These are phyloP conservation scores for Nosema muscidifuracis DNA, from an alignment of 371 early-diverging fungal species.

Conservation along the genomic window DNA sequence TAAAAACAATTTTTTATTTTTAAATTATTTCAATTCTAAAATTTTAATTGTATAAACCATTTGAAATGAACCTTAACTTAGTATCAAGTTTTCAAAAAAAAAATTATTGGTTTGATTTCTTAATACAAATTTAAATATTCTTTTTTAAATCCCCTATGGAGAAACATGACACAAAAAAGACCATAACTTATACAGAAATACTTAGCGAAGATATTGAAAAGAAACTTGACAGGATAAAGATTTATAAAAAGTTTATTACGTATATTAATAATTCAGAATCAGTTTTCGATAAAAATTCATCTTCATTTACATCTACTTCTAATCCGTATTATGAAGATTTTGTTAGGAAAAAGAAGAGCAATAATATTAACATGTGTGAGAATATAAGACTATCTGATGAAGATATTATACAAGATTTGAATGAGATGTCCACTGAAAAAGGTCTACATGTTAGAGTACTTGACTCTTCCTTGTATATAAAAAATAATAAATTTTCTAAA, in stretches of 20 bases:
- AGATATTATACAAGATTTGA: slow-evolving; percentile 5
- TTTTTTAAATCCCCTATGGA: too few relatives aligned
- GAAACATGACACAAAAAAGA: background rate
- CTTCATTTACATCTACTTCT: background rate
- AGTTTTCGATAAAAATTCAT: slow-evolving; percentile 1
- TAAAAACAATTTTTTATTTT: too few relatives aligned
- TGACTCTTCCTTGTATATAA: slow-evolving; percentile 9
- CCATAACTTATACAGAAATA: background rate
- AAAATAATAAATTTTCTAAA: slow-evolving; percentile 4
- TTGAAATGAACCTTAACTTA: too few relatives aligned
- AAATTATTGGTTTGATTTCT: too few relatives aligned
- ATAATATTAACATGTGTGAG: slow-evolving; percentile 7
- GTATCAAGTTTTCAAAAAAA: too few relatives aligned
- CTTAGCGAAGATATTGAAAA: slow-evolving; percentile 4
- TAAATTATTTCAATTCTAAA: too few relatives aligned
- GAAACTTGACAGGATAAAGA: background rate
- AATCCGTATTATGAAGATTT: background rate
- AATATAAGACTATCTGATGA: background rate
- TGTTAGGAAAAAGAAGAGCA: slow-evolving; percentile 12
- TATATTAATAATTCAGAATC: slow-evolving; percentile 8
- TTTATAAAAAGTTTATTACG: slow-evolving; percentile 4
- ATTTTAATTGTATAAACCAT: too few relatives aligned
- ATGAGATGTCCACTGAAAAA: background rate
- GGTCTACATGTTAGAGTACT: background rate
- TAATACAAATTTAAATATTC: too few relatives aligned